These are phyloP conservation scores for Cocos nucifera DNA, from an alignment of 176 grass and related monocot species.

Conservation along the genomic window DNA sequence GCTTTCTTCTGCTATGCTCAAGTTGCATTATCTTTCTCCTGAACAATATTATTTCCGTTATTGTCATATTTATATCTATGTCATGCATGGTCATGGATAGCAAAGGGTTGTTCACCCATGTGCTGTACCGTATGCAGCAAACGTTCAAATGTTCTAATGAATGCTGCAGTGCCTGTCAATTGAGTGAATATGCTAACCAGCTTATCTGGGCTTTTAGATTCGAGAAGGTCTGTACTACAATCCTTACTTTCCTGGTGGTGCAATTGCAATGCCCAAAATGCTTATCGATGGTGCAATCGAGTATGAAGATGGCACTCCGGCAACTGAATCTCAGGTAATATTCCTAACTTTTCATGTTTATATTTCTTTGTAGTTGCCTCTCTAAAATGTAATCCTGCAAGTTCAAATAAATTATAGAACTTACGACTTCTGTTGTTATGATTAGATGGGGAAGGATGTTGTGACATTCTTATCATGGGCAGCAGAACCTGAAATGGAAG, in stretches of 20 bases:
- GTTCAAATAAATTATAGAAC: too few relatives aligned
- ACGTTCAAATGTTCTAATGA: too few relatives aligned
- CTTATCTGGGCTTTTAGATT: constrained; percentile 6
- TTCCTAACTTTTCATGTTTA: background rate
- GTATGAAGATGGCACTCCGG: constrained; percentile 91
- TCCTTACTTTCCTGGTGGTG: constrained; percentile 21
- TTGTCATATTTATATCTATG: too few relatives aligned
- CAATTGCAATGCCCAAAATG: constrained; percentile 99
- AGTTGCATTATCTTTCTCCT: too few relatives aligned
- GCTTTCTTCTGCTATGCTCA: too few relatives aligned
- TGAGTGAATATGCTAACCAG: background rate
- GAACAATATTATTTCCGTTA: too few relatives aligned
- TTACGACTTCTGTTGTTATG: constrained; percentile 2
- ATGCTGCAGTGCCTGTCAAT: too few relatives aligned
- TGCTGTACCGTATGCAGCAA: too few relatives aligned
- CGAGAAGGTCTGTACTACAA: constrained; percentile 14
- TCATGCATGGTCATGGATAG: too few relatives aligned
- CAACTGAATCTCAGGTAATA: constrained; percentile 85
- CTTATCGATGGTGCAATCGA: constrained; percentile 91
- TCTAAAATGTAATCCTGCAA: too few relatives aligned
- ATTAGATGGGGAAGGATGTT: constrained; percentile 94
- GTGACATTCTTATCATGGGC: constrained; percentile 94
- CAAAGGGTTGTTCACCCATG: too few relatives aligned
- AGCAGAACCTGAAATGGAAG: constrained; percentile 98
- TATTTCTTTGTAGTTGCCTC: background rate